Percentiles rank a stretch among this genome's conserved stretches.
phyloP scores from a whole-genome alignment of 441 rosid genomes.

The Brassica balearica region DNA sequence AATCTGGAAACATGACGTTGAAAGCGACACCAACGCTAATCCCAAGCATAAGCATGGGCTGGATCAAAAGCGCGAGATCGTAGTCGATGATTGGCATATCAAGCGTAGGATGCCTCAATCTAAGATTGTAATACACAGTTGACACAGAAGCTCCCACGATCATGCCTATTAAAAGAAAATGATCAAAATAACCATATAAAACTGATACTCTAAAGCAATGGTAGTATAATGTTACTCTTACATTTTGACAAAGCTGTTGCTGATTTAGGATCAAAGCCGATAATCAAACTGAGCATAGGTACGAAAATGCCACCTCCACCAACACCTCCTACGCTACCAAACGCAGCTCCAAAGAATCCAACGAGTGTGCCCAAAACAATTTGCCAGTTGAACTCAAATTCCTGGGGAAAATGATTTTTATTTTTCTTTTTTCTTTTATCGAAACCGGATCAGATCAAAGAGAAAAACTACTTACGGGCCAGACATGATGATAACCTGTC shows the following conservation, averaged over 20 bases:
- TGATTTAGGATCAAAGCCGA: slow-evolving; percentile 69
- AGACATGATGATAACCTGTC: slow-evolving; percentile 70
- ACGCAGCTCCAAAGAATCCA: slow-evolving; percentile 71
- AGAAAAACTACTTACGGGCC: slow-evolving; percentile 67
- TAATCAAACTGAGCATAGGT: slow-evolving; percentile 63
- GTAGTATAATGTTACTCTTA: slow-evolving; percentile 32
- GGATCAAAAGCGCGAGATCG: slow-evolving; percentile 74
- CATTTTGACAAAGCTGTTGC: slow-evolving; percentile 67
- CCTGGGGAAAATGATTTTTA: slow-evolving; percentile 32
- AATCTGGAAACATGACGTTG: slow-evolving; percentile 71
- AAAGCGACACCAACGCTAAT: slow-evolving; percentile 76
- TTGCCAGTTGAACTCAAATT: slow-evolving; percentile 59
- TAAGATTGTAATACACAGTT: slow-evolving; percentile 71
- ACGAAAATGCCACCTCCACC: slow-evolving; percentile 76
- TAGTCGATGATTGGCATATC: slow-evolving; percentile 79
- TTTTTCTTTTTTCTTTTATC: neutral
- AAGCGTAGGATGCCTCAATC: slow-evolving; percentile 66
- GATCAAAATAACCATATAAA: slow-evolving; percentile 12
- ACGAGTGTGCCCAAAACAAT: slow-evolving; percentile 51
- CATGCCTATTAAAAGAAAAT: slow-evolving; percentile 55
- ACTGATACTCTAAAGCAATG: neutral
- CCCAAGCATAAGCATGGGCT: slow-evolving; percentile 82
- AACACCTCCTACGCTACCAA: slow-evolving; percentile 76
- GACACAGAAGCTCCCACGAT: slow-evolving; percentile 79
- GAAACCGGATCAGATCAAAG: neutral